Base-by-base conservation (phyloP, 768 basidiomycete genomes). In the Suillus clintonianus region DNA sequence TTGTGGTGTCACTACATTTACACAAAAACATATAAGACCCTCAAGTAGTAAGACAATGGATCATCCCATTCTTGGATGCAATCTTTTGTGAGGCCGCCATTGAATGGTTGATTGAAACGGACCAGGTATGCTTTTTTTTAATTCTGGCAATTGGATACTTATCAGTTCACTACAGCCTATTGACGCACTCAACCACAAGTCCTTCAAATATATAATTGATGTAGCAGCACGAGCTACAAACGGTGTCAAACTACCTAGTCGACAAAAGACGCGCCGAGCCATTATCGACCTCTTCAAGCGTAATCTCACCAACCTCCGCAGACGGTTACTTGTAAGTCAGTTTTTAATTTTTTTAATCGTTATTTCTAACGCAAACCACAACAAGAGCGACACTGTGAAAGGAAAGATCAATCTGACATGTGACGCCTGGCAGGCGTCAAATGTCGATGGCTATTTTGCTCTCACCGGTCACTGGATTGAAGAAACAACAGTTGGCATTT, bases 401-500 rank as follows among this genome's bases (percentile, higher is more conserved):
- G 77, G 77, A 4, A n/a, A 58, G 8, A 63, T 78, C 42, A 75
- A 67, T 45, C 24, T 77, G 9, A 82, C 79, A 5, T 78, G 78
- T 65, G 76, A 82, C 67, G 78, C 72, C 15, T 81, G 80, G 81
- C 78, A 79, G 55, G 80, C 80, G 2, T 57, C 41, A 10, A 80
- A 78, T 63, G 63, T 65, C 1, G 78, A 81, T 66, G 73, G 68
- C 1, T 82, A 82, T 66, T 78, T 78, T 65, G 79, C 73, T 0
- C 75, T 79, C 5, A 82, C 76, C 0, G 77, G 71, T 0, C 77
- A 79, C 58, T 82, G 80, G 78, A 76, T 80, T 48, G 76, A 80
- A 37, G 76, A 79, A 64, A 57, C n/a, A 0, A 24, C 43, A 1
- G 62, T 68, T 6, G 64, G 65, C 0, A 51, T 68, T 9, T 81